Evolutionary conservation across 2,329 filamentous ascomycete species (phyloP).

Genomic region (Diplodia seriata): DNA sequence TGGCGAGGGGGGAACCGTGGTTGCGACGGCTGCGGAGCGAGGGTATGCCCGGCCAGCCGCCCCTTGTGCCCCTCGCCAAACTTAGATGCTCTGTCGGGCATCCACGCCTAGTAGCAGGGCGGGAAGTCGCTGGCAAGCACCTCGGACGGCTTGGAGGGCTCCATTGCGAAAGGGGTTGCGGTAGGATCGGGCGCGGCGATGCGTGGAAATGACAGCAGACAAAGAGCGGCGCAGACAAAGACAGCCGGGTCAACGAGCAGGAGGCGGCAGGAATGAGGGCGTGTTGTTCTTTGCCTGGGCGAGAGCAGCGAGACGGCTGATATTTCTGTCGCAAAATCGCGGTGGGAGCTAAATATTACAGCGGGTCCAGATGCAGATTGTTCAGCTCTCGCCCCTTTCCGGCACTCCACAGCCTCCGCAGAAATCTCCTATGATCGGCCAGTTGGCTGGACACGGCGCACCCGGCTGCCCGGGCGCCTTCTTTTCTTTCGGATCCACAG

Average conservation of each 20-base stretch:
- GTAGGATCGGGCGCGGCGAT: conserved; percentile 8
- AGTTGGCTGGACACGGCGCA: conserved; percentile 20
- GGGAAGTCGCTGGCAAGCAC: conserved; percentile 33
- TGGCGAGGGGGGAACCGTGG: conserved; percentile 11
- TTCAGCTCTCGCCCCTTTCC: conserved; percentile 23
- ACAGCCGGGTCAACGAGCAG: background rate
- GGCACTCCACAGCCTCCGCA: conserved; percentile 25
- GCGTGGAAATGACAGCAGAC: conserved; percentile 1
- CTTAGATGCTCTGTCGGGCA: conserved; percentile 3
- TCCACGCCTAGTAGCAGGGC: conserved; percentile 28
- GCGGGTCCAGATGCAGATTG: conserved; percentile 12
- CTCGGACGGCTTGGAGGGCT: conserved; percentile 31
- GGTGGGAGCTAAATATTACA: conserved; percentile 24
- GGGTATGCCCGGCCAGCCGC: conserved; percentile 6
- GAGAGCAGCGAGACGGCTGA: background rate
- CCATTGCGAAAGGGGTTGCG: conserved; percentile 26
- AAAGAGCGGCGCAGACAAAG: conserved; percentile 9
- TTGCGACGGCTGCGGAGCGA: conserved; percentile 11
- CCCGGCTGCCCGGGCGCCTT: conserved; percentile 12
- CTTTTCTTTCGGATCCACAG: conserved; percentile 20
- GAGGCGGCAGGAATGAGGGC: background rate
- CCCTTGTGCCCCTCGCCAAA: background rate
- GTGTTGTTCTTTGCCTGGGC: background rate
- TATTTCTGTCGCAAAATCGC: conserved; percentile 24
- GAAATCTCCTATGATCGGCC: conserved; percentile 21